Base-by-base conservation (phyloP, 2,329 filamentous ascomycete species). In the Colletotrichum costaricense region DNA sequence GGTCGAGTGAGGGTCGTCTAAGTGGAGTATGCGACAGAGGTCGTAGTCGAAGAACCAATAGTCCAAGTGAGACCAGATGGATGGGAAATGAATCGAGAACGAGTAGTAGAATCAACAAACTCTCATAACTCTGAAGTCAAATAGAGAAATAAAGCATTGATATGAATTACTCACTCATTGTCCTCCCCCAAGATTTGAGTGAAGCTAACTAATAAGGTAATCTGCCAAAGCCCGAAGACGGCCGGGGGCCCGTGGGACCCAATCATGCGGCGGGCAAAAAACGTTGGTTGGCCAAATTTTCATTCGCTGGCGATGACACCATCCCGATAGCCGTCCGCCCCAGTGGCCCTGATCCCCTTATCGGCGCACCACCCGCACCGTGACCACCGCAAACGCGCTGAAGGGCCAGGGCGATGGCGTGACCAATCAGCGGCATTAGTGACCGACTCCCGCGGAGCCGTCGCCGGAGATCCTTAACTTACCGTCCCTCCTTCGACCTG, bases 281-380 rank as follows among this genome's bases (percentile, higher is more conserved):
- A 46, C 24, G 69, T 62, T 55, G 64, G 63, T 55, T 72, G 63
- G 63, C 49, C 49, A 49, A 72, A 52, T 74, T 74, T 74, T 74
- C 69, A 74, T 74, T 72, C 63, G 72, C 63, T 57, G 33, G 58
- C 56, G 71, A 73, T 74, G 72, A 74, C 72, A 72, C 72, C 72
- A 74, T 74, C 69, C 72, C 72, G 69, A 74, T n/a, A 74, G 71
- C 72, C 72, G 72, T 11, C 24, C 42, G 42, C 42, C 55, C 56
- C 33, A 19, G 35, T 42, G 38, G 16, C 38, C 38, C 38, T 6
- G 8, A 42, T 19, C 30, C 55, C 42, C 56, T 70, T 73, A 73
- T 73, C 70, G 67, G 60, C 60, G 19, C 24, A 6, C 38, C 38
- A 42, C 38, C 16, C 38, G 38, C 38, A 42, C 38, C 38, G 38